A percentile compares a stretch with the other conserved stretches of the same genome.
These are phyloP conservation scores for Lachnellula suecica DNA, from an alignment of 2,329 filamentous ascomycete genomes.

Conservation along the genomic window DNA sequence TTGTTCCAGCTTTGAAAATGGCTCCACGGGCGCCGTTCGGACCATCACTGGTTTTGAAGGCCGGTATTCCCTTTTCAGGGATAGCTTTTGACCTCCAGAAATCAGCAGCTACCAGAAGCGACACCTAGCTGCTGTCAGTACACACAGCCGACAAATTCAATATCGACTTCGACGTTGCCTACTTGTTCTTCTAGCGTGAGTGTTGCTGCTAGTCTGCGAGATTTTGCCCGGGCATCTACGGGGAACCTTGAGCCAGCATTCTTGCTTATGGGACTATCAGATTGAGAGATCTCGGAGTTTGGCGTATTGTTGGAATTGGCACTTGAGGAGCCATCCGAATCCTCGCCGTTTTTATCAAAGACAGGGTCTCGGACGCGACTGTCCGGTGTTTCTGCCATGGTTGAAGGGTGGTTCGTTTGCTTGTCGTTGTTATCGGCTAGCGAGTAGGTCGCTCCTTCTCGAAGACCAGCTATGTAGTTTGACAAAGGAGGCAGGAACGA, in stretches of 20 bases:
- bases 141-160: background rate
- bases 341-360: slow-evolving; percentile 26
- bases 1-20: slow-evolving; percentile 31
- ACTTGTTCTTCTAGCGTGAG: slow-evolving; percentile 34
- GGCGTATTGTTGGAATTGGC: slow-evolving; percentile 26
- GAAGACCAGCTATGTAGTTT: no score
- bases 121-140: slow-evolving; percentile 43
- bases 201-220: slow-evolving; percentile 26
- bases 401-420: no score
- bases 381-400: slow-evolving; percentile 23
- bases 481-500: no score
- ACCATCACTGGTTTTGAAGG: slow-evolving; percentile 35
- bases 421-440: no score
- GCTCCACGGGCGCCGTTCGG: slow-evolving; percentile 36
- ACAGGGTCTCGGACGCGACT: slow-evolving; percentile 25
- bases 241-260: slow-evolving; percentile 13
- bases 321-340: slow-evolving; percentile 24
- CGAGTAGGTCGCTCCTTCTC: no score
- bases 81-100: slow-evolving; percentile 66
- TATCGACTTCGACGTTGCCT: background rate
- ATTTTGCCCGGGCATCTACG: slow-evolving; percentile 20
- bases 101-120: slow-evolving; percentile 60
- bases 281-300: slow-evolving; percentile 28
- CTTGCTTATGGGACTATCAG: slow-evolving; percentile 24
- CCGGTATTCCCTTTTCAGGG: slow-evolving; percentile 31